A percentile compares a stretch with the other conserved stretches of the same genome.
These are phyloP conservation scores for Hansenula anomala DNA, from an alignment of 1,139 yeast genomes.

Conservation along the genomic window DNA sequence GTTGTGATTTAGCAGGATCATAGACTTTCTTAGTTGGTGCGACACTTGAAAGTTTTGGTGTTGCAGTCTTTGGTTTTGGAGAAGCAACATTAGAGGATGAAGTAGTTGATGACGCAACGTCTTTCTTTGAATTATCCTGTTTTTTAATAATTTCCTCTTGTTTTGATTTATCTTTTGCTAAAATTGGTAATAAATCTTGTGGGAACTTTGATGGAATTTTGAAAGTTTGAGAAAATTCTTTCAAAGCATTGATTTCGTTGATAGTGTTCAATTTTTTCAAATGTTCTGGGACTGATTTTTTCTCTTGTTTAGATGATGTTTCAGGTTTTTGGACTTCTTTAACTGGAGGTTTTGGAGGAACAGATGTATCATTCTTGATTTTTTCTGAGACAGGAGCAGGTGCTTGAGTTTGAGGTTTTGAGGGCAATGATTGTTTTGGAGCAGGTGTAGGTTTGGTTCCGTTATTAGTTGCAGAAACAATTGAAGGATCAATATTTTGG, in stretches of 20 bases:
- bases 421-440: conserved; percentile 11
- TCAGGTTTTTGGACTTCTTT: too few species aligned
- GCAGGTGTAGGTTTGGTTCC: neutral
- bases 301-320: conserved; percentile 24
- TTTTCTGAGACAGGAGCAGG: too few species aligned
- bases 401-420: too few species aligned
- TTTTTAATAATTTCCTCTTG: conserved; percentile 41
- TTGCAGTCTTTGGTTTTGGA: conserved; percentile 1
- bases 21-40: conserved; percentile 33
- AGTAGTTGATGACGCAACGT: neutral
- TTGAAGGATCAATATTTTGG: conserved; percentile 73
- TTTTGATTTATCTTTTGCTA: conserved; percentile 61
- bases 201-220: conserved; percentile 76
- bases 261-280: conserved; percentile 49
- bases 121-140: too few species aligned
- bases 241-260: conserved; percentile 72
- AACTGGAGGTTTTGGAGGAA: too few species aligned
- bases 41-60: neutral
- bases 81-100: too few species aligned
- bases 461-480: conserved; percentile 40
- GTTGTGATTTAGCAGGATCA: conserved; percentile 43
- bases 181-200: conserved; percentile 68
- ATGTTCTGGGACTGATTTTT: conserved; percentile 23
- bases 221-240: conserved; percentile 78
- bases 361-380: too few species aligned